These are phyloP conservation scores for Umbelopsis isabellina DNA, from an alignment of 192 early-diverging fungal genomes.

Conservation along the genomic window DNA sequence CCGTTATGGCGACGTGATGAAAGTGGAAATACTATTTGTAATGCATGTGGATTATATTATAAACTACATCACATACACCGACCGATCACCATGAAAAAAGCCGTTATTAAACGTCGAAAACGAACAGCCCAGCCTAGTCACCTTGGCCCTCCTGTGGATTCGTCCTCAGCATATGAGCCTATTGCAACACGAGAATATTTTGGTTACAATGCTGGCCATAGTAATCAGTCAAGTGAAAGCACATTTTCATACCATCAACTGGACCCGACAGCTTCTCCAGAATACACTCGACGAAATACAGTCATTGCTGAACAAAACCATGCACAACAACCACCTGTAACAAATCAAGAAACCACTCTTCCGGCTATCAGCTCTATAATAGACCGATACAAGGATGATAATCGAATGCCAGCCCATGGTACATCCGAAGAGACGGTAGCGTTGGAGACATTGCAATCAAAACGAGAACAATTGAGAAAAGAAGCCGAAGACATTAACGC, in stretches of 20 bases:
- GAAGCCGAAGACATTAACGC: constrained; percentile 4
- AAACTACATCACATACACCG: constrained; percentile 77
- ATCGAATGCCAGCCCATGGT: constrained; percentile 2
- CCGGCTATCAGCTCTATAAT: too few species aligned
- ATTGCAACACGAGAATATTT: constrained; percentile 11
- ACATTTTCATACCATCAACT: too few species aligned
- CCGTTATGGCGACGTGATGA: constrained; percentile 79
- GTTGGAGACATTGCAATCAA: background rate
- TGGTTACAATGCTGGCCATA: constrained; percentile 20
- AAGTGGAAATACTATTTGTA: constrained; percentile 76
- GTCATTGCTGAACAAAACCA: too few species aligned
- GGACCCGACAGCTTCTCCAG: too few species aligned
- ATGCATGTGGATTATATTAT: constrained; percentile 92
- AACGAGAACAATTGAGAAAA: background rate
- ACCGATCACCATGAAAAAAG: constrained; percentile 72
- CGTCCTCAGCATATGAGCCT: background rate
- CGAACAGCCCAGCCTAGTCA: constrained; percentile 34
- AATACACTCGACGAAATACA: too few species aligned
- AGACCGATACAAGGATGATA: background rate
- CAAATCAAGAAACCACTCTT: too few species aligned
- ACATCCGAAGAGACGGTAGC: background rate
- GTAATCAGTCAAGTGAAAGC: too few species aligned
- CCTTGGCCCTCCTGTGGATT: background rate
- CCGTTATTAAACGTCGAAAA: constrained; percentile 68
- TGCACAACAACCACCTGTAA: too few species aligned